Base-by-base conservation (phyloP, 2,329 filamentous ascomycete genomes). In the Phaeosphaeriaceae sp. region DNA sequence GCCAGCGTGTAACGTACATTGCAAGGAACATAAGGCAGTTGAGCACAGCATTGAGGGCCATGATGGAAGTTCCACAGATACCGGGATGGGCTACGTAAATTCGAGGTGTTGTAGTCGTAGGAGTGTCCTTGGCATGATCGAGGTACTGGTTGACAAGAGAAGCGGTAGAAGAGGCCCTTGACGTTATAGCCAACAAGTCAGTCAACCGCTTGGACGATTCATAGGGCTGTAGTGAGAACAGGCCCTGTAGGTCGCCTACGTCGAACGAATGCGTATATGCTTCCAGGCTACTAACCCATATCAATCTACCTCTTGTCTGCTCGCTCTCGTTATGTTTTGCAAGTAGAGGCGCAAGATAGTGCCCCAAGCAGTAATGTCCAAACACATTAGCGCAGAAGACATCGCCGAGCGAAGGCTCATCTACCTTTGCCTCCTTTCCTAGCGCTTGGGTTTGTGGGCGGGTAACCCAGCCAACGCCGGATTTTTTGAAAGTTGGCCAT, bases 381-480 rank as follows among this genome's bases (percentile, higher is more conserved):
- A 99, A 97, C 21, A 96, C 83, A 68, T 97, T 97, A 40, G 93
- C 88, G 70, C 87, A 88, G 71, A 97, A 99, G 15, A 96, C 85
- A 58, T 90, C 82, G 3, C 91, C 92, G 0, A 99, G 77, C 4
- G 78, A 76, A 0, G 87, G 86, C 49, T 86, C 83, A 6, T 73
- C 61, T 9, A 57, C 49, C 38, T 58, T 59, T 40, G 56, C 56
- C 15, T 58, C 57, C 21, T n/a, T n/a, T n/a, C n/a, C n/a, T n/a
- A n/a, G n/a, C n/a, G 32, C 35, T 1, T 72, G 67, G 11, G 81
- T 76, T 67, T 92, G 81, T 7, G 76, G 72, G 52, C 77, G 75
- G n/a, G 83, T 77, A 1, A 82, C 50, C 50, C 79, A 75, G 18
- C 87, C 87, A 2, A 79, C 67, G 13, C 79, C 72, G 3, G 87